These are phyloP conservation scores for Ophiostoma sp. DNA, from an alignment of 2,329 filamentous ascomycete species.

Conservation along the genomic window DNA sequence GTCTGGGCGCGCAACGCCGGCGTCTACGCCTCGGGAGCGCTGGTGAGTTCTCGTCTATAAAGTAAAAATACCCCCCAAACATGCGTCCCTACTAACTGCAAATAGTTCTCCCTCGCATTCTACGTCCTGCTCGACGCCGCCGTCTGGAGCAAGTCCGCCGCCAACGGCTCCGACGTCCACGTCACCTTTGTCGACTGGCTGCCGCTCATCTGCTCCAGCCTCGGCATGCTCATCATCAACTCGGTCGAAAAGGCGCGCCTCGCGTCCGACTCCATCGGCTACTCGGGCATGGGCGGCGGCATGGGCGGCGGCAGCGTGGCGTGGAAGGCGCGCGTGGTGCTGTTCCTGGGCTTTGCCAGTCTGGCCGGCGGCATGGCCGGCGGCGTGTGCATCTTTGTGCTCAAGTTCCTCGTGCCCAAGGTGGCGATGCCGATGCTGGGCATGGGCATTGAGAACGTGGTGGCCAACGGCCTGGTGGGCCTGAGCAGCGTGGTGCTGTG, in stretches of 20 bases:
- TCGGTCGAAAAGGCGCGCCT: constrained; percentile 62
- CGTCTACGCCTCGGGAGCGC: constrained; percentile 57
- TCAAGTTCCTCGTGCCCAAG: constrained; percentile 56
- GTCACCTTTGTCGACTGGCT: constrained; percentile 66
- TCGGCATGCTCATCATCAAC: constrained; percentile 69
- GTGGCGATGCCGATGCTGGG: constrained; percentile 56
- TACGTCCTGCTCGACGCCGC: constrained; percentile 64
- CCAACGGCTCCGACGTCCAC: constrained; percentile 57
- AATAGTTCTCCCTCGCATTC: constrained; percentile 62
- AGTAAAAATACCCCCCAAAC: too few relatives aligned
- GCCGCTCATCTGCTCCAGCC: constrained; percentile 59
- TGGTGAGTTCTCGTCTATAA: constrained; percentile 46
- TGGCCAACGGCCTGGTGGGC: constrained; percentile 59
- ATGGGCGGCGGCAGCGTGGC: constrained; percentile 48
- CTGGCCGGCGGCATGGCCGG: constrained; percentile 64
- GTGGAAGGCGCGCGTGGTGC: constrained; percentile 63
- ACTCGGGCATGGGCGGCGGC: constrained; percentile 47
- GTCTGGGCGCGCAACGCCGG: constrained; percentile 59
- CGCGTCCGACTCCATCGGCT: constrained; percentile 58
- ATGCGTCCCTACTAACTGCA: background rate
- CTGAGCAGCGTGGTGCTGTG: constrained; percentile 60
- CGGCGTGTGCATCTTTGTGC: constrained; percentile 62
- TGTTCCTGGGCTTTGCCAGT: constrained; percentile 61
- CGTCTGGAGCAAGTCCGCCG: constrained; percentile 58
- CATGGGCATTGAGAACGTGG: constrained; percentile 63